phyloP scores from a whole-genome alignment of 2,329 filamentous ascomycete species.

The Talaromyces amestolkiae region DNA sequence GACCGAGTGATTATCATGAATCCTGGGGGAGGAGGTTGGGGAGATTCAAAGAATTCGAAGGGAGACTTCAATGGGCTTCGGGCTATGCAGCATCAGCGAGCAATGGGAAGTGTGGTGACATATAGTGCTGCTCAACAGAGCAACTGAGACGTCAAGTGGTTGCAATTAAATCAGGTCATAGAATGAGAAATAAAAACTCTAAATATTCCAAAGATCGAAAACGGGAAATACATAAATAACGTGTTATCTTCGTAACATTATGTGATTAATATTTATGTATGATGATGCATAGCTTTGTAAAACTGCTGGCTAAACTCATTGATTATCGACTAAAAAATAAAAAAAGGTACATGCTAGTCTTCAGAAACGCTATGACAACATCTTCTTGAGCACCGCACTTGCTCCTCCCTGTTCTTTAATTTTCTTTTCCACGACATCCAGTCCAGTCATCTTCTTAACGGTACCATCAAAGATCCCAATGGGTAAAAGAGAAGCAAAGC shows the following conservation, averaged over 20 bases:
- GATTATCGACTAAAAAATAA: background rate
- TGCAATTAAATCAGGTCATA: background rate
- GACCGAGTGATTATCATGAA: background rate
- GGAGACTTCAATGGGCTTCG: background rate
- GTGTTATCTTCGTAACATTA: background rate
- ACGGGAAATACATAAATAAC: background rate
- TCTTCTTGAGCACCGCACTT: background rate
- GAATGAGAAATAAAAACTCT: background rate
- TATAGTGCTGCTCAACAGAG: too few species aligned
- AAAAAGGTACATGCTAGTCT: background rate
- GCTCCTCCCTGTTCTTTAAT: background rate
- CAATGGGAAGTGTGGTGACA: background rate
- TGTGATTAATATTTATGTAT: background rate
- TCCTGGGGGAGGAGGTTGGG: background rate
- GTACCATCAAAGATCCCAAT: conserved; percentile 6
- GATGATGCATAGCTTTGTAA: background rate
- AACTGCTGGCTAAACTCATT: background rate
- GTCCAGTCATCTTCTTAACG: background rate
- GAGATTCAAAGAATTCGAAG: background rate
- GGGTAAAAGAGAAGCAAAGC: background rate
- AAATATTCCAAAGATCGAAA: background rate
- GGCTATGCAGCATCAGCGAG: background rate
- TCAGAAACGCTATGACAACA: background rate
- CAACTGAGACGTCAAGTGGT: too few species aligned
- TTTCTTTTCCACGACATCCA: conserved; percentile 4